A percentile compares a stretch with the other conserved stretches of the same genome.
Evolutionary conservation across 2,329 filamentous ascomycete genomes (phyloP).

Genomic region (Cladorrhinum sp.): DNA sequence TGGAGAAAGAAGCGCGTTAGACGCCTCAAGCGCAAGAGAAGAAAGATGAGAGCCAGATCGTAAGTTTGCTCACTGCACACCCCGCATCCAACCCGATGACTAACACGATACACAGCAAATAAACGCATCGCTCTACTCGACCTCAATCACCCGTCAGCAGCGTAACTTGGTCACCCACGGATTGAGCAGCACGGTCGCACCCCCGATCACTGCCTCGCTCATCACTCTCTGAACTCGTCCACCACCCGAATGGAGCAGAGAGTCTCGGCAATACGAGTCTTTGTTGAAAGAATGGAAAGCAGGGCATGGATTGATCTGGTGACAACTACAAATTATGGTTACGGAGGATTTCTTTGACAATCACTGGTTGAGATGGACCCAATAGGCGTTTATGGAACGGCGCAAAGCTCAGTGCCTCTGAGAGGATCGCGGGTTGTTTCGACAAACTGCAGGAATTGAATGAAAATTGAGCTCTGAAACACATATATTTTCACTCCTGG

Average conservation of each 20-base stretch:
- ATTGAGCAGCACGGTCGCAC: slow-evolving; percentile 24
- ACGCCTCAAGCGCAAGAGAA: slow-evolving; percentile 99
- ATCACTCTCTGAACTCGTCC: slow-evolving; percentile 16
- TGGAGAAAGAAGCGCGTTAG: slow-evolving; percentile 99
- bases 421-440: slow-evolving; percentile 22
- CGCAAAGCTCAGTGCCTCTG: slow-evolving; percentile 17
- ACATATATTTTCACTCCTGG: background rate
- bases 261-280: slow-evolving; percentile 19
- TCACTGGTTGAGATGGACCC: slow-evolving; percentile 23
- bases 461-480: slow-evolving; percentile 15
- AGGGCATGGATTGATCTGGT: slow-evolving; percentile 20
- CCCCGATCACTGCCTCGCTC: slow-evolving; percentile 18
- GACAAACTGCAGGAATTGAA: slow-evolving; percentile 23
- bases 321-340: slow-evolving; percentile 23
- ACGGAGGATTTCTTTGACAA: slow-evolving; percentile 28
- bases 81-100: slow-evolving; percentile 21
- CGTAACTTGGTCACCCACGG: slow-evolving; percentile 23
- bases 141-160: slow-evolving; percentile 44
- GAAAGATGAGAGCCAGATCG: slow-evolving; percentile 99
- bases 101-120: slow-evolving; percentile 54
- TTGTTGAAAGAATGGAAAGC: slow-evolving; percentile 19
- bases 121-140: slow-evolving; percentile 60
- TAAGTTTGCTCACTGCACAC: slow-evolving; percentile 50
- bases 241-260: slow-evolving; percentile 14
- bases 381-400: slow-evolving; percentile 20